A percentile compares a stretch with the other conserved stretches of the same genome.
phyloP scores from a whole-genome alignment of 2,329 filamentous ascomycete species.

The Pseudogymnoascus pannorum region DNA sequence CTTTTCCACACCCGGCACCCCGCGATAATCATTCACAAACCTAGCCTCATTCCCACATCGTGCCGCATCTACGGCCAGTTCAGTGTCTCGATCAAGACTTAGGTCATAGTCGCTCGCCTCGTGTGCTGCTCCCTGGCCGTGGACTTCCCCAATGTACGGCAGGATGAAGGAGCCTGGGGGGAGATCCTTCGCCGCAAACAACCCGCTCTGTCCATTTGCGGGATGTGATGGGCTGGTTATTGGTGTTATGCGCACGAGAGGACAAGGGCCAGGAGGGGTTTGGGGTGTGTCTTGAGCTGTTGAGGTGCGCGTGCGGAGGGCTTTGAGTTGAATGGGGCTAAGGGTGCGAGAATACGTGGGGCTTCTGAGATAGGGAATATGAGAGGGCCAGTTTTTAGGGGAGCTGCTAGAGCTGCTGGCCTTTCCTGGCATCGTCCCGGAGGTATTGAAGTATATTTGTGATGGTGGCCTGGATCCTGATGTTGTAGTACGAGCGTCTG shows the following conservation, averaged over 20 bases:
- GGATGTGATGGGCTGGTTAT: conserved; percentile 48
- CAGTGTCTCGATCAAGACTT: conserved; percentile 50
- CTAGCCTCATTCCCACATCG: conserved; percentile 54
- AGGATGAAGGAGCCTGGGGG: conserved; percentile 49
- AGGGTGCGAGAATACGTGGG: conserved; percentile 40
- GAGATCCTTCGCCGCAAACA: conserved; percentile 51
- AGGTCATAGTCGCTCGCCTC: conserved; percentile 56
- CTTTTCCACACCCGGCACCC: conserved; percentile 35
- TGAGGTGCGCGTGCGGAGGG: conserved; percentile 32
- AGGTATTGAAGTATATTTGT: not conserved
- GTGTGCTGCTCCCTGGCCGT: conserved; percentile 34
- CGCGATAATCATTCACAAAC: conserved; percentile 61
- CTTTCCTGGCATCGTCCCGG: not conserved
- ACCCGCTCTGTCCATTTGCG: conserved; percentile 49
- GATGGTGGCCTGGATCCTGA: not conserved
- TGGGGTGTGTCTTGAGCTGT: conserved; percentile 29
- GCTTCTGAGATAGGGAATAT: conserved; percentile 44
- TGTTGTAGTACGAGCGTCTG: not conserved
- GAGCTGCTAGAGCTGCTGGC: not conserved
- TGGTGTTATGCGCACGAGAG: conserved; percentile 45
- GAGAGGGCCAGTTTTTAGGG: conserved; percentile 52
- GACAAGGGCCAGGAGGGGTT: conserved; percentile 37
- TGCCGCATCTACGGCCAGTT: conserved; percentile 54
- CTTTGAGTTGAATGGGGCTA: not conserved
- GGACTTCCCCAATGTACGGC: conserved; percentile 55